A percentile compares a stretch with the other conserved stretches of the same genome.
These are phyloP conservation scores for Asterophora parasitica DNA, from an alignment of 768 basidiomycete species.

Conservation along the genomic window DNA sequence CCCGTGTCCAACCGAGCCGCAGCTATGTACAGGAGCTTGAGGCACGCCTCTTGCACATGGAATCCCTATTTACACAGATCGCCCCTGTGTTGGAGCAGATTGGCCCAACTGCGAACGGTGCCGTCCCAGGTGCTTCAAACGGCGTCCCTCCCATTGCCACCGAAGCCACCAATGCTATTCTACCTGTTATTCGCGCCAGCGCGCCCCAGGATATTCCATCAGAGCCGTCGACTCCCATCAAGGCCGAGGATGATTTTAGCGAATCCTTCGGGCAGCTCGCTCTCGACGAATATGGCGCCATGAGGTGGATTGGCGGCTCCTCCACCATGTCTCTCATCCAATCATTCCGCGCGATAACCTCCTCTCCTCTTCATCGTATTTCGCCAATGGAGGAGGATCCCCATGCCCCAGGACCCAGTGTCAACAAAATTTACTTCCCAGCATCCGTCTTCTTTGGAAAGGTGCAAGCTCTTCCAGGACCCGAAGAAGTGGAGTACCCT, in stretches of 20 bases:
- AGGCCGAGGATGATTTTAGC: constrained; percentile 70
- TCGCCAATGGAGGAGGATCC: constrained; percentile 86
- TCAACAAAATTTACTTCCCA: constrained; percentile 85
- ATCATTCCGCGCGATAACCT: constrained; percentile 74
- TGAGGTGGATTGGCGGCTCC: constrained; percentile 90
- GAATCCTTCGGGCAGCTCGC: constrained; percentile 87
- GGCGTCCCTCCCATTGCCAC: constrained; percentile 27
- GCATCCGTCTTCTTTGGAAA: constrained; percentile 85
- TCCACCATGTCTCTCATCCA: constrained; percentile 91
- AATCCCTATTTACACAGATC: constrained; percentile 77
- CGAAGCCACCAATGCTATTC: constrained; percentile 32
- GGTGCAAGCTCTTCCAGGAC: constrained; percentile 72
- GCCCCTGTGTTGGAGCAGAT: constrained; percentile 75
- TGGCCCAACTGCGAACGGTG: constrained; percentile 47
- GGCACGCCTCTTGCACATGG: constrained; percentile 83
- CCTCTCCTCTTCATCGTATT: constrained; percentile 68
- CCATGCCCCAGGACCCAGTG: constrained; percentile 69
- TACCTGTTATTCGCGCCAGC: constrained; percentile 32
- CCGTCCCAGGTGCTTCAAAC: constrained; percentile 27
- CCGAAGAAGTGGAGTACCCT: constrained; percentile 86
- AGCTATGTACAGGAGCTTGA: constrained; percentile 93
- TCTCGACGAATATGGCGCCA: constrained; percentile 83
- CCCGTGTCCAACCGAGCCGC: constrained; percentile 16
- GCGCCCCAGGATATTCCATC: constrained; percentile 30
- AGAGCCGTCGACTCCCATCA: constrained; percentile 41